Percentiles rank a stretch among this genome's conserved stretches.
phyloP scores from a whole-genome alignment of 352 stramenopile species.

The Globisporangium abappressorium region DNA sequence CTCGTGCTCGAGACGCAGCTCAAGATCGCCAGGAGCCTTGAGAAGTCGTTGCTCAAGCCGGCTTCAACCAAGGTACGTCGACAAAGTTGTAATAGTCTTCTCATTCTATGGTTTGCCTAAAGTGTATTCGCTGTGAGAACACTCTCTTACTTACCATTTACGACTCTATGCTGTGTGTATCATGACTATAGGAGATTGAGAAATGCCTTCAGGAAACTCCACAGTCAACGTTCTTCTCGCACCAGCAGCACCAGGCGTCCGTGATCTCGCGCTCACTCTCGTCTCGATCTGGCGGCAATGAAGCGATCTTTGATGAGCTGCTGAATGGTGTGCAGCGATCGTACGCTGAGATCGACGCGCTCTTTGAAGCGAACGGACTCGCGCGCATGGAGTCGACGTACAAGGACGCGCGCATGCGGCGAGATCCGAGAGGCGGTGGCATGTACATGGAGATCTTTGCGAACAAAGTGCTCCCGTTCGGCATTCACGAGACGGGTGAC shows the following conservation, averaged over 20 bases:
- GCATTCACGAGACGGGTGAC: constrained; percentile 20
- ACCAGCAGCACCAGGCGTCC: not conserved
- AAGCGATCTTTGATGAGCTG: constrained; percentile 22
- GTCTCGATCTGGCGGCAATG: not conserved
- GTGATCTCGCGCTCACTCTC: not conserved
- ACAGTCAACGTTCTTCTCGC: not conserved
- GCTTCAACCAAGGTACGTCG: not conserved
- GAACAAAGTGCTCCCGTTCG: constrained; percentile 34
- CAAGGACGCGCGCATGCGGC: constrained; percentile 26
- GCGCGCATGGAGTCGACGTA: constrained; percentile 21
- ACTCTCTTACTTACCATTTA: too few relatives aligned
- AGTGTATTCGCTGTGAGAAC: too few relatives aligned
- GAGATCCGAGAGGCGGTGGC: constrained; percentile 16
- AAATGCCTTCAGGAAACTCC: not conserved
- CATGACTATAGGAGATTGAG: not conserved
- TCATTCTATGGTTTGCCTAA: too few relatives aligned
- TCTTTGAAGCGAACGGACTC: constrained; percentile 25
- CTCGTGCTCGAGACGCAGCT: constrained; percentile 46
- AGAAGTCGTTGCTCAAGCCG: constrained; percentile 25
- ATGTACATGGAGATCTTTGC: constrained; percentile 30
- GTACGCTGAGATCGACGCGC: constrained; percentile 25
- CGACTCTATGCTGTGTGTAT: not conserved
- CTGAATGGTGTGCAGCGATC: constrained; percentile 18
- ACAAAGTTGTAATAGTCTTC: too few relatives aligned
- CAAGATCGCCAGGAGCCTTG: constrained; percentile 44